Evolutionary conservation across 2,329 filamentous ascomycete species (phyloP).

Genomic region (Verticillium longisporum): DNA sequence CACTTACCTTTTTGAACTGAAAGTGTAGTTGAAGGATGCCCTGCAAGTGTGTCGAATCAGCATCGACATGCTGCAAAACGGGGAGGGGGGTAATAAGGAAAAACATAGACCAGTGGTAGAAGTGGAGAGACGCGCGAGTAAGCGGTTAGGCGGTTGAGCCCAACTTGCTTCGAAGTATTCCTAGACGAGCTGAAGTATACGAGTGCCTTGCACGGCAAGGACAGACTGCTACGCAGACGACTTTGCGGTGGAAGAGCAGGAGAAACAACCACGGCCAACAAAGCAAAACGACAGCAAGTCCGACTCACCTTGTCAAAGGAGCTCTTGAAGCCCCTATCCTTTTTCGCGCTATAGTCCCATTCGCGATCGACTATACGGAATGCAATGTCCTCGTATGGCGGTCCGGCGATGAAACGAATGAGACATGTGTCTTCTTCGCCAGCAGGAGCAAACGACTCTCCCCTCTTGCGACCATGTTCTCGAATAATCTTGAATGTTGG

Average conservation of each 20-base stretch:
- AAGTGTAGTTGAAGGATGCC: conserved; percentile 95
- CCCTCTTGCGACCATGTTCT: conserved; percentile 80
- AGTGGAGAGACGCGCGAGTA: conserved; percentile 19
- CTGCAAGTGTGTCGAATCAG: conserved; percentile 32
- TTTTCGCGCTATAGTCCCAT: conserved; percentile 97
- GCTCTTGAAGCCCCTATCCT: conserved; percentile 89
- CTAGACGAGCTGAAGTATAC: not conserved
- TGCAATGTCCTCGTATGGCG: conserved; percentile 93
- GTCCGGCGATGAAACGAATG: conserved; percentile 90
- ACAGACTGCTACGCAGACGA: not conserved
- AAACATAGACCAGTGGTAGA: not conserved
- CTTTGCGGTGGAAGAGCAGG: not conserved
- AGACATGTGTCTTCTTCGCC: conserved; percentile 96
- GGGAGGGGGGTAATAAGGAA: conserved; percentile 3
- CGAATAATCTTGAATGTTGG: conserved; percentile 95
- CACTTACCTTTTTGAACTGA: conserved; percentile 88
- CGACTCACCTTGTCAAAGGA: conserved; percentile 85
- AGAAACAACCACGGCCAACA: too few relatives aligned
- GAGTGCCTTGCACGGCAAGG: not conserved
- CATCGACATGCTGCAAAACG: not conserved
- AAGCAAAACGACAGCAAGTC: not conserved
- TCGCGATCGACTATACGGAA: conserved; percentile 97
- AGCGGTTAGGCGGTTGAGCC: not conserved
- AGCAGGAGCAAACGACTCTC: conserved; percentile 86
- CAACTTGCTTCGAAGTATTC: not conserved